Base-by-base conservation (phyloP, 306 rosid genomes). In the Cucurbita argyrosperma region DNA sequence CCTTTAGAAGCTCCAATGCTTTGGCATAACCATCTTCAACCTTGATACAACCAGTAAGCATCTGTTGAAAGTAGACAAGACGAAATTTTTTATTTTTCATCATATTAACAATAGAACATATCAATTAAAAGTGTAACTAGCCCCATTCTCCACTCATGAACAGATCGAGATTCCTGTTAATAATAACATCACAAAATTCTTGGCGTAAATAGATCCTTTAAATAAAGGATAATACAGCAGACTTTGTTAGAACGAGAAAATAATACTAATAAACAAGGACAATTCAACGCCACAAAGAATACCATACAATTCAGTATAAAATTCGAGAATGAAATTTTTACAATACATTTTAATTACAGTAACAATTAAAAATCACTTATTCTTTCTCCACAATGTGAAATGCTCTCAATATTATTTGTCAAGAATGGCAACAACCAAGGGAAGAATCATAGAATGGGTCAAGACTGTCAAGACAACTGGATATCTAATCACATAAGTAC, bases 31-130 rank as follows among this genome's bases (percentile, higher is more conserved):
- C 90, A 69, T 86, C 45, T 78, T 90, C 85, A 56, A 77, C 76
- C 86, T 84, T 93, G 76, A 59, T 83, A 83, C 90, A 90, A 77
- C 98, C 98, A 79, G 98, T 80, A 76, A 90, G 88, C 82, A 93
- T 83, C 97, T 93, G 82, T 74, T 50, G 64, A 76, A 42, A 63
- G 50, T 60, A 72, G 76, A 81, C 62, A 81, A 74, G 56, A 11
- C 8, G 40, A 43, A 35, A 52, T 18, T 47, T 59, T 47, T 21
- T 51, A 63, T 50, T 55, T 30, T 70, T 66, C 77, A 55, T 14
- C 15, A 39, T 65, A 45, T 7, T 14, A 56, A 10, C 35, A 46
- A 70, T 38, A 13, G 12, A 72, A 77, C n/a, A 47, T 26, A 70
- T 51, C 43, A 70, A 64, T 42, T 64, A 64, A 64, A 64, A 64